phyloP scores from a whole-genome alignment of 1,139 yeast species.

The Kodamaea fungicola region DNA sequence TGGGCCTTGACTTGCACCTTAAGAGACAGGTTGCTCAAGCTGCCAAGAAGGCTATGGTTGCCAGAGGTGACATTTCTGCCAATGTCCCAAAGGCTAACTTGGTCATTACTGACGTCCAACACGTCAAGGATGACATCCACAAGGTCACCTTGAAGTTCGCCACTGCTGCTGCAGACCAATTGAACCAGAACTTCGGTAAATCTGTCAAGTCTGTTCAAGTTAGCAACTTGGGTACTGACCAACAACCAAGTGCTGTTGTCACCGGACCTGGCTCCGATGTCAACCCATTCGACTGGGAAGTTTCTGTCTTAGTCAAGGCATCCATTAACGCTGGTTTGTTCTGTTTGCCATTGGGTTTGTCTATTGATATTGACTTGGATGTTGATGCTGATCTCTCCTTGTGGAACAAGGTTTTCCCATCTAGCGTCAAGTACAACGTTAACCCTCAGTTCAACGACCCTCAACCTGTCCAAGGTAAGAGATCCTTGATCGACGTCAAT shows the following conservation, averaged over 20 bases:
- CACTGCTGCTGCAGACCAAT: constrained; percentile 11
- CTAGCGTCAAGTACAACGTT: constrained; percentile 15
- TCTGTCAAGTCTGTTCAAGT: constrained; percentile 14
- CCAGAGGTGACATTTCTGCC: constrained; percentile 3
- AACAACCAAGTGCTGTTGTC: constrained; percentile 5
- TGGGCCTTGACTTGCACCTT: constrained; percentile 12
- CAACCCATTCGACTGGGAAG: constrained; percentile 24
- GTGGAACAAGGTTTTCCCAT: constrained; percentile 17
- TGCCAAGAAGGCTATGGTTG: not conserved
- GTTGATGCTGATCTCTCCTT: constrained; percentile 11
- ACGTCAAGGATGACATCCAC: constrained; percentile 22
- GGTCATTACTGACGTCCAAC: constrained; percentile 24
- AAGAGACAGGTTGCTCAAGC: constrained; percentile 7
- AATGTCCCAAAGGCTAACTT: constrained; percentile 28
- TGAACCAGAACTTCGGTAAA: constrained; percentile 9
- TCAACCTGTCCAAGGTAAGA: constrained; percentile 6
- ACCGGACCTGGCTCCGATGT: constrained; percentile 7
- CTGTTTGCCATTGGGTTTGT: constrained; percentile 30
- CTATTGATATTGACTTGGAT: constrained; percentile 21
- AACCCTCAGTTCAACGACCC: constrained; percentile 8
- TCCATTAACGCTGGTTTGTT: constrained; percentile 14
- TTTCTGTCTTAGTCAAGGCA: constrained; percentile 23
- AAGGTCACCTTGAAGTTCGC: constrained; percentile 24
- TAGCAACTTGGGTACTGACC: constrained; percentile 11
- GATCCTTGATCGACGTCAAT: constrained; percentile 6